phyloP scores from a whole-genome alignment of 306 rosid genomes.

The Cucumis melo region DNA sequence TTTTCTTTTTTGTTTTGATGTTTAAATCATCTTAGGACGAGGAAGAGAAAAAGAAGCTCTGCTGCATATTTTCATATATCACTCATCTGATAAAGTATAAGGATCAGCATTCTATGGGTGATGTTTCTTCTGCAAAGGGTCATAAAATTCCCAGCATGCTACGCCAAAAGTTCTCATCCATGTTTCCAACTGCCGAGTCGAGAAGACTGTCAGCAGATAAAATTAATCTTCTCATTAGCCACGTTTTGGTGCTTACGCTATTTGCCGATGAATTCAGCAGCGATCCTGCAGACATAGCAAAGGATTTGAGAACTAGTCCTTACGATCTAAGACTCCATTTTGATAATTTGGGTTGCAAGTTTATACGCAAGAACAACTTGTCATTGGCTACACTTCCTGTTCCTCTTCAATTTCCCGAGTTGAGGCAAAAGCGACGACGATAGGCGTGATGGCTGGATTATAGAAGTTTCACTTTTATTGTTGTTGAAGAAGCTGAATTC shows the following conservation, averaged over 20 bases:
- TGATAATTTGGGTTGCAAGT: conserved; percentile 64
- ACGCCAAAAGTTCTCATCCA: conserved; percentile 28
- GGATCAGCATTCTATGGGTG: conserved; percentile 44
- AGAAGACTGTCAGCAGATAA: conserved; percentile 40
- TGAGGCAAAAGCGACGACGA: conserved; percentile 22
- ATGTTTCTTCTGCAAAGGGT: conserved; percentile 32
- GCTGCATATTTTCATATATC: conserved; percentile 54
- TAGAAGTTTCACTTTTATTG: no score
- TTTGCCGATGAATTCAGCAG: conserved; percentile 49
- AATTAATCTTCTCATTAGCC: conserved; percentile 44
- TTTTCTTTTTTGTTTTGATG: background rate
- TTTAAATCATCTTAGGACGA: conserved; percentile 40
- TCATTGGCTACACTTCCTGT: conserved; percentile 32
- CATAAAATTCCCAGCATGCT: conserved; percentile 50
- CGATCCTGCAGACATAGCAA: conserved; percentile 39
- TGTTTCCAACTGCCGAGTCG: conserved; percentile 31
- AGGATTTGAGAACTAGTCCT: conserved; percentile 46
- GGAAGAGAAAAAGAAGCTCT: conserved; percentile 37
- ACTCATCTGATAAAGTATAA: conserved; percentile 72
- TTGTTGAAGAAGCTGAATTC: background rate
- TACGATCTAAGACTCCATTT: conserved; percentile 15
- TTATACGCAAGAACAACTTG: conserved; percentile 1
- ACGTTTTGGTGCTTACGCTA: conserved; percentile 68
- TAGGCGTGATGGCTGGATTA: background rate
- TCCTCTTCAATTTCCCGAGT: conserved; percentile 57